Evolutionary conservation across 176 grass and related monocot genomes (phyloP).

Genomic region (Hsuehochloa calcarea): DNA sequence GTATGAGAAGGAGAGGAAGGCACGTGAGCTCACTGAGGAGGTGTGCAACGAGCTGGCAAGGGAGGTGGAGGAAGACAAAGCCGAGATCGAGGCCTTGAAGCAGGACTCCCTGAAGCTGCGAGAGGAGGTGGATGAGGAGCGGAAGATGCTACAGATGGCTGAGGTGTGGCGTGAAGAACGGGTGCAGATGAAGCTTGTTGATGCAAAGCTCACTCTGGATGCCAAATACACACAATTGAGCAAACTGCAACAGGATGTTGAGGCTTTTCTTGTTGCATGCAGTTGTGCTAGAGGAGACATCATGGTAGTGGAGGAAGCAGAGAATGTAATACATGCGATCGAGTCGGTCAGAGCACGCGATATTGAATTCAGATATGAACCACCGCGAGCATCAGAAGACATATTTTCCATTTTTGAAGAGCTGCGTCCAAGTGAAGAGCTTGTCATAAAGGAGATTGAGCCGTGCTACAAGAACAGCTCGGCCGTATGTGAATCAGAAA

Average conservation of each 20-base stretch:
- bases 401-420: conserved; percentile 85
- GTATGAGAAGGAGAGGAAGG: conserved; percentile 78
- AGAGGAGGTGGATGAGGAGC: conserved; percentile 83
- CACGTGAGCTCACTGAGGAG: conserved; percentile 81
- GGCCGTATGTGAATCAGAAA: conserved; percentile 55
- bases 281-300: conserved; percentile 47
- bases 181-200: conserved; percentile 96
- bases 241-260: conserved; percentile 59
- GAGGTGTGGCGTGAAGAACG: conserved; percentile 98
- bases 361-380: conserved; percentile 71
- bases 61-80: conserved; percentile 95
- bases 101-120: conserved; percentile 62
- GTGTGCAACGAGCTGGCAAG: conserved; percentile 90
- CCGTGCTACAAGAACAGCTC: conserved; percentile 60
- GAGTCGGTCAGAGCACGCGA: conserved; percentile 56
- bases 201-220: conserved; percentile 89
- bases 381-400: conserved; percentile 68
- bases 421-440: conserved; percentile 52
- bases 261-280: conserved; percentile 48
- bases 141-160: conserved; percentile 97
- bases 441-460: conserved; percentile 61
- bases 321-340: conserved; percentile 57
- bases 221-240: conserved; percentile 66
- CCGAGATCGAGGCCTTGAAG: conserved; percentile 79
- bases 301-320: conserved; percentile 53